Evolutionary conservation across 768 basidiomycete genomes (phyloP).

Genomic region (Trametes meyenii): DNA sequence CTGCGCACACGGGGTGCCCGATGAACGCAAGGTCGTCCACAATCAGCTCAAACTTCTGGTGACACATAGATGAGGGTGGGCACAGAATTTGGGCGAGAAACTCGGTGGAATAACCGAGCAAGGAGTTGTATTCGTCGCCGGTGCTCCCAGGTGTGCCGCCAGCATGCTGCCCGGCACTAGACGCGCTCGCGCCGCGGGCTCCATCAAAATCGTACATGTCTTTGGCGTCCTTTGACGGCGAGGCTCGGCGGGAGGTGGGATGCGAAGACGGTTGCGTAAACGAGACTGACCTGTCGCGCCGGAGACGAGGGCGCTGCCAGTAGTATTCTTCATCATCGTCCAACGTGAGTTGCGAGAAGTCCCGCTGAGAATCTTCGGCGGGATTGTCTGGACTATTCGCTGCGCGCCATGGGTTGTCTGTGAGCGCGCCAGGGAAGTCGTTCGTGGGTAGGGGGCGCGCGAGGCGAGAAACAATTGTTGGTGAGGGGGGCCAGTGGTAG

Average conservation of each 20-base stretch:
- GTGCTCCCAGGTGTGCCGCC: conserved; percentile 23
- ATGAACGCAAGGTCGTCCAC: conserved; percentile 92
- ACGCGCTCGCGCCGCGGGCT: conserved; percentile 17
- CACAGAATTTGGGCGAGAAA: conserved; percentile 83
- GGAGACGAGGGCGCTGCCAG: conserved; percentile 57
- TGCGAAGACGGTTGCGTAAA: conserved; percentile 50
- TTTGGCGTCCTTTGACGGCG: conserved; percentile 47
- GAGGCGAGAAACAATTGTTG: conserved; percentile 64
- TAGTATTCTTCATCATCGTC: conserved; percentile 49
- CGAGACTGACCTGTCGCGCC: conserved; percentile 54
- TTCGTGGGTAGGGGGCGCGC: conserved; percentile 64
- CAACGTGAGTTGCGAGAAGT: conserved; percentile 5
- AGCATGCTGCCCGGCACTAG: neutral
- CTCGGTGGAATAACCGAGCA: conserved; percentile 82
- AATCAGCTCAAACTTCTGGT: conserved; percentile 91
- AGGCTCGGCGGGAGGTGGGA: conserved; percentile 52
- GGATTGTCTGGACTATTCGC: conserved; percentile 51
- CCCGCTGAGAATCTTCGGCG: conserved; percentile 26
- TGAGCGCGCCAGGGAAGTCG: conserved; percentile 47
- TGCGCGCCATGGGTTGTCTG: conserved; percentile 77
- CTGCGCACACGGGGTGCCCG: conserved; percentile 90
- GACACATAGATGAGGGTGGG: conserved; percentile 78
- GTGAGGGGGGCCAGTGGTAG: conserved; percentile 84
- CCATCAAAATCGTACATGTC: conserved; percentile 38
- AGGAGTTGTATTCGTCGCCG: conserved; percentile 58